Evolutionary conservation across 2,329 filamentous ascomycete genomes (phyloP), one percentile per base, ranked within the genome.

Genomic region (Lachnellula arida): DNA sequence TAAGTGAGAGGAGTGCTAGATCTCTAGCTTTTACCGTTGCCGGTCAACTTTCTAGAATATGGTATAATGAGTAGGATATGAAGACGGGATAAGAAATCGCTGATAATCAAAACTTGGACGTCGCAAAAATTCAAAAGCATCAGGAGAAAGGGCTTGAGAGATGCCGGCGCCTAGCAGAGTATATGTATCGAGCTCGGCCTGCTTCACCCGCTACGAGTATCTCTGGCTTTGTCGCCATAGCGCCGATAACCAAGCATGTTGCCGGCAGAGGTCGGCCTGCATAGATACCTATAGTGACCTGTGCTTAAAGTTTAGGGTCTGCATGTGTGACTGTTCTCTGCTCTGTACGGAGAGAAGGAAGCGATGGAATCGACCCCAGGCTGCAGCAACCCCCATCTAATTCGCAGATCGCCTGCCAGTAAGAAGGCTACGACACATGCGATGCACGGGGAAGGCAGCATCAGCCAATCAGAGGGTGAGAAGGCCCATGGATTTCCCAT

Each of bases 11-110:
- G 51, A 61, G 49, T 61, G 60, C 60, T 64, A 65, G 58, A 60
- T 44, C 46, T 49, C 62, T 62, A 63, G 61, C 56, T 62, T 62
- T 64, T 64, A 58, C 65, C 66, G 66, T 68, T 67, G 66, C 65
- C 65, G 65, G 65, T 62, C 56, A 56, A 58, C 19, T 60, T 59
- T 64, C 56, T 64, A 62, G 55, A 50, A 48, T 60, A 62, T 58
- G 59, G 60, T n/a, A n/a, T 51, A 55, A 49, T 60, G 55, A 48
- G 48, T 53, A 59, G 47, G 44, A 49, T 48, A 61, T 44, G 57
- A 53, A 22, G 46, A 46, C 37, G 54, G 57, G 47, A 50, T 63
- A 64, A 39, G 59, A 65, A 65, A 64, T 58, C 49, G 56, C 60
- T 60, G 46, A 56, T 46, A 60, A 60, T 53, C 55, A 62, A 57